A percentile compares a stretch with the other conserved stretches of the same genome.
These are phyloP conservation scores for Gossypium davidsonii DNA, from an alignment of 441 rosid genomes.

Conservation along the genomic window DNA sequence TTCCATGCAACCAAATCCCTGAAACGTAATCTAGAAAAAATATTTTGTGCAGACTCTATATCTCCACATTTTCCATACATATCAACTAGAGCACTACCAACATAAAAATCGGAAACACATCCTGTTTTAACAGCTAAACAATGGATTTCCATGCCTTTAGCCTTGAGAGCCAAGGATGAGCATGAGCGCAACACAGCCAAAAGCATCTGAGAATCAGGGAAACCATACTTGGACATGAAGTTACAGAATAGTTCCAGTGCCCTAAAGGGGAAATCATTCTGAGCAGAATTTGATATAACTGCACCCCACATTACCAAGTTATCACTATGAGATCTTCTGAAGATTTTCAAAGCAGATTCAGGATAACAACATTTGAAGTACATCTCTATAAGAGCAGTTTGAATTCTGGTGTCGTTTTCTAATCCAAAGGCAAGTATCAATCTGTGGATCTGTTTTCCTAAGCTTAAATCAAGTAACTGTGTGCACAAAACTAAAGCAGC, in stretches of 20 bases:
- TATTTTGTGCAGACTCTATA: conserved; percentile 26
- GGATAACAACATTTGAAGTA: conserved; percentile 38
- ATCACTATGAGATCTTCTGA: conserved; percentile 21
- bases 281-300: conserved; percentile 27
- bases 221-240: conserved; percentile 24
- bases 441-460: conserved; percentile 34
- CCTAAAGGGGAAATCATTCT: conserved; percentile 21
- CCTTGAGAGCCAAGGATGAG: conserved; percentile 26
- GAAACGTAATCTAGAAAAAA: conserved; percentile 20
- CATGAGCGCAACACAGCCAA: conserved; percentile 37
- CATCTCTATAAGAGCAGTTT: conserved; percentile 35
- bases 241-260: conserved; percentile 26
- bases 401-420: conserved; percentile 27
- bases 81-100: conserved; percentile 39
- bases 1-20: conserved; percentile 40
- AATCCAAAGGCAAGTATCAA: conserved; percentile 25
- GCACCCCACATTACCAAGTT: conserved; percentile 38
- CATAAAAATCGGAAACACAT: conserved; percentile 20
- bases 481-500: conserved; percentile 32
- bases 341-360: conserved; percentile 29
- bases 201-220: conserved; percentile 31
- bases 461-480: conserved; percentile 12
- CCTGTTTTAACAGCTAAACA: conserved; percentile 30
- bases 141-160: conserved; percentile 33
- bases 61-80: conserved; percentile 36